Conservation (phyloP, 1,139 yeast genomes). For the Protomyces inouyei region DNA sequence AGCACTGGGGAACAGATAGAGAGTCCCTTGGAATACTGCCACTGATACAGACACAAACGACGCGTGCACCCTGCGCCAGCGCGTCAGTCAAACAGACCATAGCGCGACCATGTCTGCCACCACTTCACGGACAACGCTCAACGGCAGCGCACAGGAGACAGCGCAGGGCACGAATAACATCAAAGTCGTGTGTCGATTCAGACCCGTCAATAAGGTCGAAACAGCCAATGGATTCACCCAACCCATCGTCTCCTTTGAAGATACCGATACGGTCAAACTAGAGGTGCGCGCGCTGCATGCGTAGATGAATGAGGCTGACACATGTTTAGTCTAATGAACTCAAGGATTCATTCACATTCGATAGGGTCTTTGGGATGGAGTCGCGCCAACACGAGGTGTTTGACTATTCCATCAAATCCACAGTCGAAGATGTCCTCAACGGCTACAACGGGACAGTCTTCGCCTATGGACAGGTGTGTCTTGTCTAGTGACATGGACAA, state of each 20-base stretch:
- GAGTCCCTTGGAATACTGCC: too few species aligned
- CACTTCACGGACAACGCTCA: neutral
- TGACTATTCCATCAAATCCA: conserved; percentile 53
- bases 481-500: neutral
- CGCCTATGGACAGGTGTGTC: conserved; percentile 65
- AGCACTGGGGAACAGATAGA: too few species aligned
- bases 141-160: neutral
- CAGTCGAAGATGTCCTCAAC: conserved; percentile 55
- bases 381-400: conserved; percentile 59
- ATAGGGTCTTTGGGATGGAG: conserved; percentile 54
- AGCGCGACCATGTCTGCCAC: neutral
- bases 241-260: conserved; percentile 38
- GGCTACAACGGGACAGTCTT: conserved; percentile 84
- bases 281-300: conserved; percentile 17
- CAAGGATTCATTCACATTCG: conserved; percentile 54
- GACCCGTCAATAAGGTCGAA: conserved; percentile 49
- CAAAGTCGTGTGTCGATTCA: conserved; percentile 54
- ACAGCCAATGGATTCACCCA: conserved; percentile 32
- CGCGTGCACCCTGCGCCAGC: too few species aligned
- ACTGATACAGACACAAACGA: too few species aligned
- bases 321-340: conserved; percentile 37
- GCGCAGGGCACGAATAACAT: conserved; percentile 5
- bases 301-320: neutral
- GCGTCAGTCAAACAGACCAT: too few species aligned
- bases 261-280: conserved; percentile 36